These are phyloP conservation scores for Haberlea rhodopensis DNA, from an alignment of 257 asterid genomes.

Conservation along the genomic window DNA sequence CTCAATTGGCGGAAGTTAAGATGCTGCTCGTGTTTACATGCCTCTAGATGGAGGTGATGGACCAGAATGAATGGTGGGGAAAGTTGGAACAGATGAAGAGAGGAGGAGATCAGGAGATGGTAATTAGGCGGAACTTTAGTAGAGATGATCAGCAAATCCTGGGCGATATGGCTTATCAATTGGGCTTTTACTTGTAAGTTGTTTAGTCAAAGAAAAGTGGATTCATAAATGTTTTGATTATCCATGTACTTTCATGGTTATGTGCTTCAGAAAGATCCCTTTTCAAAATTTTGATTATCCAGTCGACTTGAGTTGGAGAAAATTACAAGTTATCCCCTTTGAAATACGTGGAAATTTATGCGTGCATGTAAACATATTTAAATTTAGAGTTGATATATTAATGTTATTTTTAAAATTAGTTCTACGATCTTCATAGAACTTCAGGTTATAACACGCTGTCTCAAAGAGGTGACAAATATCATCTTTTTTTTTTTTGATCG, in stretches of 20 bases:
- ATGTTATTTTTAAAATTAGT: too few species aligned
- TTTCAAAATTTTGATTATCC: constrained; percentile 1
- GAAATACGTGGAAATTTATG: background rate
- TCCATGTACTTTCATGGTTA: background rate
- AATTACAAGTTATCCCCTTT: background rate
- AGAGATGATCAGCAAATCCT: constrained; percentile 73
- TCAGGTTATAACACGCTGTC: background rate
- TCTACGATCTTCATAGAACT: background rate
- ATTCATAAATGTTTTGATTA: background rate
- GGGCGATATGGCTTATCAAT: constrained; percentile 81
- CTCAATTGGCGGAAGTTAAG: constrained; percentile 10
- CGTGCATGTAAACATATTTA: background rate
- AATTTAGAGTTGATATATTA: background rate
- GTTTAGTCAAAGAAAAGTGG: background rate
- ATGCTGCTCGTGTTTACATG: constrained; percentile 12
- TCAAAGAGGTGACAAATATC: background rate
- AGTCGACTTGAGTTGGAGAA: background rate
- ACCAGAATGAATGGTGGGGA: constrained; percentile 86
- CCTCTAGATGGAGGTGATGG: constrained; percentile 73
- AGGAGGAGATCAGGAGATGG: constrained; percentile 85
- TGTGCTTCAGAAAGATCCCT: background rate
- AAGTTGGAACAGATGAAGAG: constrained; percentile 73
- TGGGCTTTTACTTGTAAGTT: constrained; percentile 91
- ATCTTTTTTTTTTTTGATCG: too few species aligned
- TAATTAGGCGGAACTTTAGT: constrained; percentile 67